phyloP scores from a whole-genome alignment of 805 yeast species.

The Naumovozyma castellii region DNA sequence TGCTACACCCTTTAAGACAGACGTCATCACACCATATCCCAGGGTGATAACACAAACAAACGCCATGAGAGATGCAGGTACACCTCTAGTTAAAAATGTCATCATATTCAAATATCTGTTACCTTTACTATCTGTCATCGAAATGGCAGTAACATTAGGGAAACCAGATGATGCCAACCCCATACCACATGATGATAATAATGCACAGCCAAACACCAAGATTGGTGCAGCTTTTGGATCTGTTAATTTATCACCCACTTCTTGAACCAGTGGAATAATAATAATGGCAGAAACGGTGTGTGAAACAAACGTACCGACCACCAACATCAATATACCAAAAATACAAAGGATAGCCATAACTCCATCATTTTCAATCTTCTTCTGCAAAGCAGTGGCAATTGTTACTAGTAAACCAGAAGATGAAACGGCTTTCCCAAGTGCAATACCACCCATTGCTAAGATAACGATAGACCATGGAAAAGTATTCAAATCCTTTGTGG shows the following conservation, averaged over 20 bases:
- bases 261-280: constrained; percentile 79
- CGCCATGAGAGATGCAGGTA: constrained; percentile 73
- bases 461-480: constrained; percentile 95
- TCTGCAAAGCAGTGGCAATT: constrained; percentile 63
- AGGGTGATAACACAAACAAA: constrained; percentile 63
- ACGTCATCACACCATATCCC: constrained; percentile 71
- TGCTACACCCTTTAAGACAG: constrained; percentile 22
- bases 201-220: constrained; percentile 38
- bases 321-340: constrained; percentile 74
- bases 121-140: constrained; percentile 86
- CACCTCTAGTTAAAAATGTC: constrained; percentile 82
- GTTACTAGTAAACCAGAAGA: constrained; percentile 80
- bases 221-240: constrained; percentile 59
- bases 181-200: constrained; percentile 90
- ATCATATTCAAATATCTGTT: constrained; percentile 72
- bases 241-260: constrained; percentile 65
- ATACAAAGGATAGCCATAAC: constrained; percentile 65
- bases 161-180: constrained; percentile 95
- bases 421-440: constrained; percentile 87
- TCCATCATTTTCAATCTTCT: constrained; percentile 49
- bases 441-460: constrained; percentile 95
- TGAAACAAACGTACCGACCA: constrained; percentile 89
- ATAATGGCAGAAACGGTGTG: constrained; percentile 96
- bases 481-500: constrained; percentile 81
- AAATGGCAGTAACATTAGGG: constrained; percentile 95